Base-by-base conservation (phyloP, 257 asterid genomes). In the Solanum pennellii region DNA sequence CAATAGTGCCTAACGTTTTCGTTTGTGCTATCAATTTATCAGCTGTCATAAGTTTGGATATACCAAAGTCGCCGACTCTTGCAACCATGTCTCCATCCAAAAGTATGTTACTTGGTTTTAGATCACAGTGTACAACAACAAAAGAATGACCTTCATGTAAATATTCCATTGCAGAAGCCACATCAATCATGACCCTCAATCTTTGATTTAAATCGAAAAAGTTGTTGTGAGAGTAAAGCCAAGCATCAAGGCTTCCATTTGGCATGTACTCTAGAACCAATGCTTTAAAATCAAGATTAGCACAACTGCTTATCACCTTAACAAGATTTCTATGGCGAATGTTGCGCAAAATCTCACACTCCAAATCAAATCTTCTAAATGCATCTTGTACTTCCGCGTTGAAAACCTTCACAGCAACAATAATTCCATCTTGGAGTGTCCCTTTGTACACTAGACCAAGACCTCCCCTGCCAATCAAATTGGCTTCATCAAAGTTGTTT, bases 311-410 rank as follows among this genome's bases (percentile, higher is more conserved):
- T 35, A 83, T 83, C 44, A 87, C 87, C 62, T 83, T 52, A 31
- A 83, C 83, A 42, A 87, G 83, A 80, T 87, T 87, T 33, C 87
- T 87, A 5, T 83, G 89, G 7, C 89, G 87, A 69, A 87, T 56
- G 75, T 80, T 82, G 16, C 75, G 47, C 41, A 87, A 69, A 20
- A 69, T 47, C 85, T 87, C 29, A 82, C 89, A 87, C 62, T 87
- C 84, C 35, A 12, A 86, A 47, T 69, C 73, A 59, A 87, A 87
- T 27, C 84, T 56, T 27, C 39, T 69, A 12, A 59, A 14, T 83
- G 75, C 83, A 66, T 21, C 84, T 45, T 82, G 66, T 68, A 71
- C 52, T 60, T 84, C 87, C 11, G 35, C 13, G 45, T 84, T 84
- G 65, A 83, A 86, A 41, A 86, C 88, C 27, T 86, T 86, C 3